These are phyloP conservation scores for Chlorella sp. DNA, from an alignment of 139 green algal species.

Conservation along the genomic window DNA sequence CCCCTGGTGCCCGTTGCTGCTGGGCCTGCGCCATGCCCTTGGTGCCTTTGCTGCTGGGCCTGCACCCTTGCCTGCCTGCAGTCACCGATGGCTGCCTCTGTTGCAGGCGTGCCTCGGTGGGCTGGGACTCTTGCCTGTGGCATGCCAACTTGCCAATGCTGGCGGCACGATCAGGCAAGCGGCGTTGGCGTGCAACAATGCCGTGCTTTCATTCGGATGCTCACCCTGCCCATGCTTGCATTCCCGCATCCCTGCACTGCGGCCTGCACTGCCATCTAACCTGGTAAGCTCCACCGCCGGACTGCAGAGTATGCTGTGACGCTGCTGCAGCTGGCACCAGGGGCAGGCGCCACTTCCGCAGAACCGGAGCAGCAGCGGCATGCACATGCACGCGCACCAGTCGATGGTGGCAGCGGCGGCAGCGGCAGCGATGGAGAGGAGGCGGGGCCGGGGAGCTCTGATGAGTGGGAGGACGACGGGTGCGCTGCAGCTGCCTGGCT, in stretches of 20 bases:
- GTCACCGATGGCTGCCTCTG: too few species aligned
- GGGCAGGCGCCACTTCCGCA: not conserved
- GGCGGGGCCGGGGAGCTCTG: not conserved
- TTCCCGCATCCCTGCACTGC: too few species aligned
- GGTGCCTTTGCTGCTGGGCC: too few species aligned
- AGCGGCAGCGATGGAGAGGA: not conserved
- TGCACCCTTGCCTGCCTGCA: too few species aligned
- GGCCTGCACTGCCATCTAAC: not conserved
- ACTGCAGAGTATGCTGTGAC: slow-evolving; percentile 13
- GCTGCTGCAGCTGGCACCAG: not conserved
- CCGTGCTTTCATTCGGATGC: too few species aligned
- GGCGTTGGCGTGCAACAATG: too few species aligned
- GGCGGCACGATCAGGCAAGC: slow-evolving; percentile 14
- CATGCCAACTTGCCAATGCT: slow-evolving; percentile 26
- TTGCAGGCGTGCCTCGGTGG: not conserved
- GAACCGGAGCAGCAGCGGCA: not conserved
- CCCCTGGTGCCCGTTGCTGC: too few species aligned
- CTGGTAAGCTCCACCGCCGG: not conserved
- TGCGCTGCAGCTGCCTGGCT: not conserved
- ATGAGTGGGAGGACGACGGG: slow-evolving; percentile 14
- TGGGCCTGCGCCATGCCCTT: too few species aligned
- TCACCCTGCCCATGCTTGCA: not conserved
- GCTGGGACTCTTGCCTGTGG: slow-evolving; percentile 13
- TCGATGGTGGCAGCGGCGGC: not conserved
- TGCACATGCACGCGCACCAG: not conserved